phyloP scores from a whole-genome alignment of 257 asterid species.

The Ajuga chamaepitys region DNA sequence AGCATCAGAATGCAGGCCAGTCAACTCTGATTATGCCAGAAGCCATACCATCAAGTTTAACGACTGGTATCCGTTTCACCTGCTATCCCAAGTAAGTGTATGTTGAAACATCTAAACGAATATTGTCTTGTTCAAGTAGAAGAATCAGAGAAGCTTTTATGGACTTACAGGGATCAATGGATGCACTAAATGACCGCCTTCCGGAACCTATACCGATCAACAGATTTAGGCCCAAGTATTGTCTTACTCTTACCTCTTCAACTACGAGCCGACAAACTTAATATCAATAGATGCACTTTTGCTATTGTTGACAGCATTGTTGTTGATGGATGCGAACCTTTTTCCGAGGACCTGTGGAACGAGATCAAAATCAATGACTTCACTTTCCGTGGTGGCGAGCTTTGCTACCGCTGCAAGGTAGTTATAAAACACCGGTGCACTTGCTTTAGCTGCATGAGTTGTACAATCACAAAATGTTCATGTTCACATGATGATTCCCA shows the following conservation, averaged over 20 bases:
- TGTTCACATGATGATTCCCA: slow-evolving; percentile 2
- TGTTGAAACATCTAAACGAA: neutral
- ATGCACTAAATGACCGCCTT: slow-evolving; percentile 45
- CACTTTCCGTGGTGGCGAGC: slow-evolving; percentile 36
- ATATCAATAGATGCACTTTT: neutral
- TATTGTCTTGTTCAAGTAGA: neutral
- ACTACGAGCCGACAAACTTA: neutral
- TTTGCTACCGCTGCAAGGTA: slow-evolving; percentile 59
- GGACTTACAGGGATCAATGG: slow-evolving; percentile 48
- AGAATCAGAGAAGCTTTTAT: neutral
- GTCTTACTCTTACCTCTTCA: neutral
- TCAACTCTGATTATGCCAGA: slow-evolving; percentile 34
- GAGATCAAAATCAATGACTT: slow-evolving; percentile 38
- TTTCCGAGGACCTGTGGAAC: slow-evolving; percentile 53
- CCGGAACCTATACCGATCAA: slow-evolving; percentile 45
- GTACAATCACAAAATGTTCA: neutral
- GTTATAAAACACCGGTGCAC: neutral
- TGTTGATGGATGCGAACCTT: slow-evolving; percentile 48
- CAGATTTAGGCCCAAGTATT: slow-evolving; percentile 66
- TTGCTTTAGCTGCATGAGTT: neutral
- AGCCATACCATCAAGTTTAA: slow-evolving; percentile 38
- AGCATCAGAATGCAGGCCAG: slow-evolving; percentile 48
- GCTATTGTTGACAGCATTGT: slow-evolving; percentile 26
- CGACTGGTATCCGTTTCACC: slow-evolving; percentile 58
- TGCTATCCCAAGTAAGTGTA: slow-evolving; percentile 48